phyloP scores from a whole-genome alignment of 345 rosid genomes.

The Sisymbrium altissimum region DNA sequence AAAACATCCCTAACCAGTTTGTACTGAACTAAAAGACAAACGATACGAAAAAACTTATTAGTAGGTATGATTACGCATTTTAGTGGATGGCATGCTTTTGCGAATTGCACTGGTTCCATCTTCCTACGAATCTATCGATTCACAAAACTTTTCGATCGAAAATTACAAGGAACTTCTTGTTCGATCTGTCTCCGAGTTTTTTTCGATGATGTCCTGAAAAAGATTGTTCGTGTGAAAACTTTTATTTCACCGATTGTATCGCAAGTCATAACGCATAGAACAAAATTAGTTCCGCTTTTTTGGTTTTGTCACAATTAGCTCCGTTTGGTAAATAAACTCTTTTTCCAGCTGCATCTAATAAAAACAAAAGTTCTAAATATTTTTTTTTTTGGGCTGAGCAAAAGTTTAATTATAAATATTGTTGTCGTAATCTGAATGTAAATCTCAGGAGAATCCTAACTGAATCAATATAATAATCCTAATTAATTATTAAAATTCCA shows the following conservation, averaged over 20 bases:
- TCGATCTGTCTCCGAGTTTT: not conserved
- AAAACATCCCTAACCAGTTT: not conserved
- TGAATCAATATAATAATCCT: not conserved
- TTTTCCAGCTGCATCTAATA: not conserved
- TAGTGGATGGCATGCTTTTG: not conserved
- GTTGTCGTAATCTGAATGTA: not conserved
- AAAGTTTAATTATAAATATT: not conserved
- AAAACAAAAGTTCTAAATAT: too few relatives aligned
- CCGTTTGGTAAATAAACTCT: not conserved
- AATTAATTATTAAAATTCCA: not conserved
- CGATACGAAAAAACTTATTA: not conserved
- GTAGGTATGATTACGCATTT: not conserved
- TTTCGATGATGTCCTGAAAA: not conserved
- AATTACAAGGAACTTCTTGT: not conserved
- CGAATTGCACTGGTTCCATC: not conserved
- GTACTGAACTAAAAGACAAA: not conserved
- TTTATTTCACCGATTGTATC: not conserved
- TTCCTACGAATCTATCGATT: not conserved
- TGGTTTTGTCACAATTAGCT: too few relatives aligned
- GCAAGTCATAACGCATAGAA: not conserved
- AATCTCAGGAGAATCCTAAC: conserved; percentile 18
- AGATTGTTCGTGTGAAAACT: not conserved
- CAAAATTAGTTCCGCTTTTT: not conserved
- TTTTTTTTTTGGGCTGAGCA: too few relatives aligned
- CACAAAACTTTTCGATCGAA: not conserved